These are phyloP conservation scores for Abrus precatorius DNA, from an alignment of 306 rosid species.

Conservation along the genomic window DNA sequence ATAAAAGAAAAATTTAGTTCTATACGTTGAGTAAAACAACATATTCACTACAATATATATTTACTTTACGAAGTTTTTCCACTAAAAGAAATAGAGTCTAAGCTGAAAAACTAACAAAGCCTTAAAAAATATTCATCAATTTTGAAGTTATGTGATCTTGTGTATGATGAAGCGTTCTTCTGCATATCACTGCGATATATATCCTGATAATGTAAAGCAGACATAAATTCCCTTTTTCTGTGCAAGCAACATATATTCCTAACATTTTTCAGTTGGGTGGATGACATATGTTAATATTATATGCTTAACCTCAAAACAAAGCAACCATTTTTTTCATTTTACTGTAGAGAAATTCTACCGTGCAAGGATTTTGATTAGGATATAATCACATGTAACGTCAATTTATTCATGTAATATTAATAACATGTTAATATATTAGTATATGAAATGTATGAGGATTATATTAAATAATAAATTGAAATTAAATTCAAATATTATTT, in stretches of 20 bases:
- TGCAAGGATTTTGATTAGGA: background rate
- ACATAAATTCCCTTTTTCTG: background rate
- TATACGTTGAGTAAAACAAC: too few species aligned
- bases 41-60: too few species aligned
- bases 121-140: background rate
- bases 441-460: background rate
- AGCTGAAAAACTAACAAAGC: background rate
- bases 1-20: background rate
- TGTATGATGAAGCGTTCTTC: background rate
- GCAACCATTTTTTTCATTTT: background rate
- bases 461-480: background rate
- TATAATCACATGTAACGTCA: background rate
- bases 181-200: background rate
- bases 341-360: background rate
- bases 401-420: background rate
- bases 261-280: background rate
- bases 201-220: background rate
- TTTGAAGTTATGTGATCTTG: background rate
- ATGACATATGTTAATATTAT: background rate
- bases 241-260: background rate
- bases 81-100: too few species aligned
- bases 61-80: too few species aligned
- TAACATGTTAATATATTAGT: background rate
- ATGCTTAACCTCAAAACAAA: constrained; percentile 8
- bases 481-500: background rate